Conservation (phyloP, 495 filamentous ascomycete species). For the Talaromyces stipitatus region DNA sequence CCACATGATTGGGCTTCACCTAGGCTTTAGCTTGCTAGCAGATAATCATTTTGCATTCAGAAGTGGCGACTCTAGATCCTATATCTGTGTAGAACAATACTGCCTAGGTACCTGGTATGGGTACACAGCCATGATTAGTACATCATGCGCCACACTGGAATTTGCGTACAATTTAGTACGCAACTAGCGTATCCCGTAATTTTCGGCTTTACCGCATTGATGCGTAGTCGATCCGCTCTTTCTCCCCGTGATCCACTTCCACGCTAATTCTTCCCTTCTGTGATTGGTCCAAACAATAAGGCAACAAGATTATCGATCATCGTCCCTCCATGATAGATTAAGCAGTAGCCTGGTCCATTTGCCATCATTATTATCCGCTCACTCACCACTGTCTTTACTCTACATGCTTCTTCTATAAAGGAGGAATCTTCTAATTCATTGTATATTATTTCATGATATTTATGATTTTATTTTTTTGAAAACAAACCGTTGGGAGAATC, state of each 20-base stretch:
- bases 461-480: background rate
- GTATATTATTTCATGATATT: background rate
- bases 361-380: background rate
- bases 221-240: background rate
- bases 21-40: no score
- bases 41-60: no score
- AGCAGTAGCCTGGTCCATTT: background rate
- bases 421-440: background rate
- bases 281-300: conserved; percentile 19
- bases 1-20: background rate
- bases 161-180: background rate
- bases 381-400: background rate
- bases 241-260: background rate
- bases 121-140: background rate
- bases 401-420: background rate
- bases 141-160: background rate
- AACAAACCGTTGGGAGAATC: background rate
- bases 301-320: conserved; percentile 39
- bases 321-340: background rate
- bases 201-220: background rate
- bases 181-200: background rate
- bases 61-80: background rate
- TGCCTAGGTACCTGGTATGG: background rate
- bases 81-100: background rate
- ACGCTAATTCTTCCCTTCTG: background rate